phyloP scores from a whole-genome alignment of 2,329 filamentous ascomycete genomes.

The Pseudogymnoascus sp. region DNA sequence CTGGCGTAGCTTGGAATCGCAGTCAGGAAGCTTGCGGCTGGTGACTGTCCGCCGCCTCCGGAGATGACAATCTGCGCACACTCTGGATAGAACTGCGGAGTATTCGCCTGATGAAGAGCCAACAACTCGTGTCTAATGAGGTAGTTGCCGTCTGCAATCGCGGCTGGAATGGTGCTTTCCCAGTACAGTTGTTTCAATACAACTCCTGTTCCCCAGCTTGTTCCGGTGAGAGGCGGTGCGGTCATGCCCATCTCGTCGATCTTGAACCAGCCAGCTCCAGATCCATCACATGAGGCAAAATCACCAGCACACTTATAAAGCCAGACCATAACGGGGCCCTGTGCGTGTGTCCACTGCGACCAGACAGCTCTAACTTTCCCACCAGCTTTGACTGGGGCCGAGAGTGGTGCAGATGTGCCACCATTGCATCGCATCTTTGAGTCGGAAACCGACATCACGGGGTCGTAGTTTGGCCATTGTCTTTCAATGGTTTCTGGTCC shows the following conservation, averaged over 20 bases:
- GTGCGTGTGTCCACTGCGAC: conserved; percentile 49
- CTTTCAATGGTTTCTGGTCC: conserved; percentile 46
- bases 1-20: conserved; percentile 21
- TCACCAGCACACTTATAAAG: conserved; percentile 43
- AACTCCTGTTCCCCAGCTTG: conserved; percentile 40
- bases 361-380: conserved; percentile 41
- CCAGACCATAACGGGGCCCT: conserved; percentile 52
- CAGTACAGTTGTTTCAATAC: conserved; percentile 39
- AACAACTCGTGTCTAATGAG: conserved; percentile 49
- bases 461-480: conserved; percentile 50
- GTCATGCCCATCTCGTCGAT: conserved; percentile 45
- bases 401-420: conserved; percentile 38
- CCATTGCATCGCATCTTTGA: conserved; percentile 48
- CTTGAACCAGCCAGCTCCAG: conserved; percentile 49
- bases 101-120: conserved; percentile 45
- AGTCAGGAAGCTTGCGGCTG: conserved; percentile 23
- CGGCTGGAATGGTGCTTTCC: conserved; percentile 41
- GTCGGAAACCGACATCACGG: conserved; percentile 40
- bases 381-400: conserved; percentile 40
- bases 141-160: conserved; percentile 44
- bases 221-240: conserved; percentile 35
- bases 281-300: conserved; percentile 42
- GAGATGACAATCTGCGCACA: conserved; percentile 45
- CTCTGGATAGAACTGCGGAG: conserved; percentile 46
- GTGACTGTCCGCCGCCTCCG: conserved; percentile 38